These are phyloP conservation scores for Petunia secreta DNA, from an alignment of 257 asterid species.

Conservation along the genomic window DNA sequence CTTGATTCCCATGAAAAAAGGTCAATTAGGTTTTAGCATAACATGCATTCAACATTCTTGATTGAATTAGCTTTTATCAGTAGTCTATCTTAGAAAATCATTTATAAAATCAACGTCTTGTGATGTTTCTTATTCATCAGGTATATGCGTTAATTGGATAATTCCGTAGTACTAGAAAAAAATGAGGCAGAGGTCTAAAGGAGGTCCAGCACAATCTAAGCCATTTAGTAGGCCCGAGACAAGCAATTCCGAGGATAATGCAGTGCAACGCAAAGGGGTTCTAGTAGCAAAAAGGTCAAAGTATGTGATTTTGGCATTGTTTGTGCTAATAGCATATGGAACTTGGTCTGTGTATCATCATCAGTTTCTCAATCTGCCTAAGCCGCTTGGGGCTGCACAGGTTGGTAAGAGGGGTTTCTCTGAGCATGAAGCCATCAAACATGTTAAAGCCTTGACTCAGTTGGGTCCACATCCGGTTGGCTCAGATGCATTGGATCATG, in stretches of 20 bases:
- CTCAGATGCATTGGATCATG: conserved; percentile 68
- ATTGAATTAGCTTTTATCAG: no score
- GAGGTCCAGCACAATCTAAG: conserved; percentile 45
- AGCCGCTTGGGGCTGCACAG: conserved; percentile 56
- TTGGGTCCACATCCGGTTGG: conserved; percentile 95
- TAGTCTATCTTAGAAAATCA: no score
- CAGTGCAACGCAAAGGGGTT: conserved; percentile 37
- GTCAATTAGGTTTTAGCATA: no score
- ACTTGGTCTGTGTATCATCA: conserved; percentile 74
- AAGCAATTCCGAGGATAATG: conserved; percentile 30
- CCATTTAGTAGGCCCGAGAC: conserved; percentile 33
- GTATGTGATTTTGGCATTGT: conserved; percentile 60
- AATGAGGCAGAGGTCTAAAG: conserved; percentile 64
- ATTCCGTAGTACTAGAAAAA: conserved; percentile 23
- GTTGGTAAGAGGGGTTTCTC: conserved; percentile 95
- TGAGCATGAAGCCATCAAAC: conserved; percentile 84
- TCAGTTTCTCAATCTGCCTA: conserved; percentile 72
- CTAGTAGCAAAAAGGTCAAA: conserved; percentile 70
- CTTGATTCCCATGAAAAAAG: no score
- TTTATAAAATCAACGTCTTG: neutral
- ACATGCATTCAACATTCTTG: no score
- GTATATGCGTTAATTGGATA: neutral
- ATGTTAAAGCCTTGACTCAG: conserved; percentile 65
- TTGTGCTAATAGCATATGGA: conserved; percentile 66
- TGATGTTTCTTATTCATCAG: neutral